Base-by-base conservation (phyloP, 768 basidiomycete species). In the Kondoa subrosea region DNA sequence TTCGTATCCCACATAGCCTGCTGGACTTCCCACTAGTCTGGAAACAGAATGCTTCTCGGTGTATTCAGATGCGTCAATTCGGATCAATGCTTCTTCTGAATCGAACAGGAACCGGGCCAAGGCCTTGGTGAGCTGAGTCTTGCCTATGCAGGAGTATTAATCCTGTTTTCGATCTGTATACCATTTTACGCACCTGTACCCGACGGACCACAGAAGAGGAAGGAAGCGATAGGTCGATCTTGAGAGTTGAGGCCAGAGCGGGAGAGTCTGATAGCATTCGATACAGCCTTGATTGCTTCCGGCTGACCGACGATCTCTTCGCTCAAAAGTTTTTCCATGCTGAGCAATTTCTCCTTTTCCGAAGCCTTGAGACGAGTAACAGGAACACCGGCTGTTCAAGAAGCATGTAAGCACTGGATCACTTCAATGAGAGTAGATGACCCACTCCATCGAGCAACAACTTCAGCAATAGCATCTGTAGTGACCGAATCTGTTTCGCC, bases 51-150 rank as follows among this genome's bases (percentile, higher is more conserved):
- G 89, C 66, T 91, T 83, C 71, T 92, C 91, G 64, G 89, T 88
- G 73, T 87, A 95, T 82, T 89, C 77, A n/a, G 70, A 76, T 8
- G 72, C 76, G 21, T 89, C 91, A 78, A 96, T 93, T 75, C 95
- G 89, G n/a, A 88, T 87, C 89, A 93, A 91, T 72, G 95, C 92
- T 75, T 93, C 89, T 68, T 86, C 88, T 71, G 91, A 88, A 69
- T 90, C 86, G 78, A 89, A 95, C 67, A 97, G 75, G 81, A 95
- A 95, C 0, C 81, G 82, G 0, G 91, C 90, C 15, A 96, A 81
- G 0, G 88, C 84, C 77, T 95, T 95, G 74, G 86, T 87, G 4
- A 95, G 80, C 72, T 91, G 90, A 0, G 91, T 93, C 87, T 97
- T 80, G 1, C 78, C 79, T n/a, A n/a, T n/a, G n/a, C n/a, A n/a